phyloP scores from a whole-genome alignment of 2,329 filamentous ascomycete genomes.

The Talaromyces sp. region DNA sequence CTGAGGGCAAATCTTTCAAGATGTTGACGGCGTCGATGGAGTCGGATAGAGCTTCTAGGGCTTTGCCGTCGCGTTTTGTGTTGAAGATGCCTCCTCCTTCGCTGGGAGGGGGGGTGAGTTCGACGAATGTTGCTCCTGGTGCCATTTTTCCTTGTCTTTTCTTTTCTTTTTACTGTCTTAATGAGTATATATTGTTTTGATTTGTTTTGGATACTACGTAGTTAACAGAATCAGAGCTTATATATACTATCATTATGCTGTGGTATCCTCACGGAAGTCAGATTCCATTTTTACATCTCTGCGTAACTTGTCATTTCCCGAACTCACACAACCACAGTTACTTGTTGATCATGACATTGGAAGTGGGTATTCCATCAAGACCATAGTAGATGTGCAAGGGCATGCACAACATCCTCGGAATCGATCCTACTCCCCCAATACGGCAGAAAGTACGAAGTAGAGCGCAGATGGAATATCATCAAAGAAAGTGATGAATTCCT shows the following conservation, averaged over 20 bases:
- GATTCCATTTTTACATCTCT: conserved; percentile 4
- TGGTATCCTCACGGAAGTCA: conserved; percentile 6
- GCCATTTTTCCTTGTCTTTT: no score
- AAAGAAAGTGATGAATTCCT: no score
- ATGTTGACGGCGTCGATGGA: conserved; percentile 58
- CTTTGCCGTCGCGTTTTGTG: conserved; percentile 49
- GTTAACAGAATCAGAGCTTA: not conserved
- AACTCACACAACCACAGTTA: no score
- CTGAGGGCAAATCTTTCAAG: conserved; percentile 43
- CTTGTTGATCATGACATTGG: not conserved
- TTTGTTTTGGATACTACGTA: not conserved
- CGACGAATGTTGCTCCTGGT: conserved; percentile 20
- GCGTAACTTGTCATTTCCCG: not conserved
- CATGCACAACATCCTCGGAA: not conserved
- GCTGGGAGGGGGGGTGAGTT: conserved; percentile 19
- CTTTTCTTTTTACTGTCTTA: not conserved
- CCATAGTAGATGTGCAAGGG: no score
- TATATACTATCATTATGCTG: not conserved
- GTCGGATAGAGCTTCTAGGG: conserved; percentile 55
- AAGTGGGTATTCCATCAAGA: not conserved
- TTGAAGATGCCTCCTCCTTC: not conserved
- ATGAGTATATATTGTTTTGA: not conserved
- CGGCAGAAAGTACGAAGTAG: no score
- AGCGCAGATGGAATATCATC: no score
- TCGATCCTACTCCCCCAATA: not conserved